Percentiles rank a stretch among this genome's conserved stretches.
phyloP scores from a whole-genome alignment of 176 grass and related monocot species.

The Areca catechu region DNA sequence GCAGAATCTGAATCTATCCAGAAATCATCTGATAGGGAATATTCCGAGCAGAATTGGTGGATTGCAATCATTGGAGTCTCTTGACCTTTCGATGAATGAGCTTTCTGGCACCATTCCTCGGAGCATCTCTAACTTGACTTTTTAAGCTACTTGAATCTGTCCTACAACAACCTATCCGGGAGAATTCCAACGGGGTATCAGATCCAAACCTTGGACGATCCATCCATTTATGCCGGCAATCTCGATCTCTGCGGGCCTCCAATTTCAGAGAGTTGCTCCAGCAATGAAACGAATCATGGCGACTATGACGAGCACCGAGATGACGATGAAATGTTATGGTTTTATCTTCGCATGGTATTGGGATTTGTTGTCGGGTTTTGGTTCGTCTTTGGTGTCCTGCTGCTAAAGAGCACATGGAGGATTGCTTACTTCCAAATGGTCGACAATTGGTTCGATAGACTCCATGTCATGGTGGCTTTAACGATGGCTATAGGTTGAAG shows the following conservation, averaged over 20 bases:
- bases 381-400: neutral
- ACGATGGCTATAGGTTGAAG: too few relatives aligned
- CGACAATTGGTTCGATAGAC: neutral
- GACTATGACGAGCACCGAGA: neutral
- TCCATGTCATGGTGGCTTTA: conserved; percentile 1
- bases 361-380: conserved; percentile 15
- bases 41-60: neutral
- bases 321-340: neutral
- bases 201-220: neutral
- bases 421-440: conserved; percentile 5
- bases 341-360: conserved; percentile 9
- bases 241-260: conserved; percentile 17
- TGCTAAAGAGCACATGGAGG: conserved; percentile 3
- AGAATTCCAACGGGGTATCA: conserved; percentile 17
- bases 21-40: conserved; percentile 14
- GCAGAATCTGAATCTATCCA: conserved; percentile 16
- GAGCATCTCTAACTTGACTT: conserved; percentile 13
- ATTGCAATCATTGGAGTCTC: conserved; percentile 4
- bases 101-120: conserved; percentile 15
- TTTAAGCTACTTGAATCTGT: conserved; percentile 20
- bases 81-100: conserved; percentile 25
- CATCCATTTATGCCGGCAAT: conserved; percentile 14
- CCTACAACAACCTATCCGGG: conserved; percentile 26
- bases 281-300: neutral
- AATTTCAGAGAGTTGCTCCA: neutral